Base-by-base conservation (phyloP, 768 basidiomycete genomes). In the Phlebiopsis flavidoalba region DNA sequence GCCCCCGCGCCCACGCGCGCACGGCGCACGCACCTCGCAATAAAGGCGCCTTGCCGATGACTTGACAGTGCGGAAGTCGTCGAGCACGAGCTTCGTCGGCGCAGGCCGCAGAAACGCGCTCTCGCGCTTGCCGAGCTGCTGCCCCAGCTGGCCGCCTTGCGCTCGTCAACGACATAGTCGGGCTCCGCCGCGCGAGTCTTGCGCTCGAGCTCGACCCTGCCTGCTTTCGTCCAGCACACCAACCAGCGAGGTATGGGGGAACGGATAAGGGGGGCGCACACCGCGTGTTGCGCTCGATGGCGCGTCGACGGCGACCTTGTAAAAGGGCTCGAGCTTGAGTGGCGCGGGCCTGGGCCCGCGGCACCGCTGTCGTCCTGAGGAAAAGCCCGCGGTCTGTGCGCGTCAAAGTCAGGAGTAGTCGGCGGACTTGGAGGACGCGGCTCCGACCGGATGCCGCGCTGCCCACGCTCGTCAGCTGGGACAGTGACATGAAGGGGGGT, bases 21-120 rank as follows among this genome's bases (percentile, higher is more conserved):
- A 40, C 26, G 12, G 4, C 40, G 40, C 40, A 73, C 83, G 43
- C 68, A 93, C 94, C 79, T 99, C 96, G 72, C 97, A n/a, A n/a
- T 95, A 69, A 99, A 99, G 17, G 97, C 97, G 63, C 97, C 75
- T 97, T 98, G 21, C 97, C 97, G 66, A 99, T 99, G 50, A 99
- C 95, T 98, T 98, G 68, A 99, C 93, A 4, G 96, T 98, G 65
- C 88, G 80, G 77, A 99, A 99, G 74, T 98, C 90, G 63, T 89
- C 86, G 60, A 98, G 77, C 2, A 95, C 93, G 11, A 99, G 81
- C 68, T 91, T 91, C 31, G 97, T 98, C 96, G 80, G 58, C 88
- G 82, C 55, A 98, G n/a, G 79, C 10, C 97, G 86, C 60, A 99
- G 82, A 73, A 88, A 98, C 7, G 88, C 89, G 3, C 87, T 88